These are phyloP conservation scores for Kluyveromyces siamensis DNA, from an alignment of 805 yeast species.

Conservation along the genomic window DNA sequence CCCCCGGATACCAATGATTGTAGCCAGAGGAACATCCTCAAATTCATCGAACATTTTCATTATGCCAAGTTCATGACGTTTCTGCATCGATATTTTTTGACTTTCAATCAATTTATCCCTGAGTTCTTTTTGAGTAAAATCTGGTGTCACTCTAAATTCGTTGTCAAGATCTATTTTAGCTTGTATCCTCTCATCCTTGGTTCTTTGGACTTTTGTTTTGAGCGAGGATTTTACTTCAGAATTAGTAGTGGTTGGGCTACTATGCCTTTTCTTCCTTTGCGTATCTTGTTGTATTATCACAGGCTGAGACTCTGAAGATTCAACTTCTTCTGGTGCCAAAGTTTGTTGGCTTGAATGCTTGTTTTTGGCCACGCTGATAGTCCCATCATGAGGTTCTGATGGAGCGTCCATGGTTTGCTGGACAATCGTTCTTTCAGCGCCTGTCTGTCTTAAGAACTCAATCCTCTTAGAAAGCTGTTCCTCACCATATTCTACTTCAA, in stretches of 20 bases:
- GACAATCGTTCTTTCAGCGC: conserved; percentile 4
- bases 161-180: conserved; percentile 6
- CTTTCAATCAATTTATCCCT: conserved; percentile 14
- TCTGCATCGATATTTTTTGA: conserved; percentile 13
- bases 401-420: conserved; percentile 2
- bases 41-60: conserved; percentile 26
- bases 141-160: conserved; percentile 1
- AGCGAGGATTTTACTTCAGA: neutral
- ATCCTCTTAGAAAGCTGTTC: conserved; percentile 19
- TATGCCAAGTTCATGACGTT: conserved; percentile 25
- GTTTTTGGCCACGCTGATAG: neutral
- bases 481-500: conserved; percentile 23
- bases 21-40: conserved; percentile 29
- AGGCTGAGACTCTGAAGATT: neutral
- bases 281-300: conserved; percentile 1
- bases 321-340: neutral
- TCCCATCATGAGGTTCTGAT: neutral
- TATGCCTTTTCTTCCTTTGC: neutral
- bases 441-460: conserved; percentile 14
- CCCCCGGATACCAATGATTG: conserved; percentile 29
- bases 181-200: conserved; percentile 5
- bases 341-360: neutral
- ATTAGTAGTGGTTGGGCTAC: neutral
- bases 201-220: neutral
- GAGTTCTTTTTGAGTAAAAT: conserved; percentile 17